A percentile compares a stretch with the other conserved stretches of the same genome.
phyloP scores from a whole-genome alignment of 176 grass and related monocot genomes.

The Zea luxurians region DNA sequence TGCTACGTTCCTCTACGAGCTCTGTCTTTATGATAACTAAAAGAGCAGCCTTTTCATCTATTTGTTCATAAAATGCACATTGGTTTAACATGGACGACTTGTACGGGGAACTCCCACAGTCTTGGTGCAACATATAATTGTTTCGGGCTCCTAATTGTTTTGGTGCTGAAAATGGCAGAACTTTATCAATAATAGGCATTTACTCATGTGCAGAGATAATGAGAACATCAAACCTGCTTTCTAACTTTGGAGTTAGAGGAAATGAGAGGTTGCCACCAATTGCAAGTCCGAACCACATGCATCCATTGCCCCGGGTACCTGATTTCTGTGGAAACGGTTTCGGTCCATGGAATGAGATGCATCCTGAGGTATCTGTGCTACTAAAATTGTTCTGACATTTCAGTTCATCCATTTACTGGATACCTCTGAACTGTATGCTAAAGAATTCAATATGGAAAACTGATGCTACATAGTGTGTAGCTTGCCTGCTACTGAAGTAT shows the following conservation, averaged over 20 bases:
- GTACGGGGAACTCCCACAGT: background rate
- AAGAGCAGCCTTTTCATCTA: conserved; percentile 13
- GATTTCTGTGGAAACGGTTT: conserved; percentile 55
- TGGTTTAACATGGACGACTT: background rate
- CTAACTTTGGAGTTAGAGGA: conserved; percentile 48
- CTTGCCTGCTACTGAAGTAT: too few relatives aligned
- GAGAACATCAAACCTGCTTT: conserved; percentile 60
- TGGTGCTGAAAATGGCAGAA: background rate
- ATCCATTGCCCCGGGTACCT: conserved; percentile 47
- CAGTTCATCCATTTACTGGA: background rate
- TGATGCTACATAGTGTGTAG: too few relatives aligned
- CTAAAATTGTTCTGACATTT: background rate
- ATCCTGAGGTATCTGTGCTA: conserved; percentile 52
- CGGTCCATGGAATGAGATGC: conserved; percentile 50
- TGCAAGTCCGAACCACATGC: conserved; percentile 55
- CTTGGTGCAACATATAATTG: conserved; percentile 3
- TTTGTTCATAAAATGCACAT: conserved; percentile 27
- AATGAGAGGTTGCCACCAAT: conserved; percentile 43
- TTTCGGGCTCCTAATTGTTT: background rate
- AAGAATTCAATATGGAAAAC: too few relatives aligned
- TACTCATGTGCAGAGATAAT: conserved; percentile 53
- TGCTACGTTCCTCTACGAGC: conserved; percentile 15
- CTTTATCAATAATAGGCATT: background rate
- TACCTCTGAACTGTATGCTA: background rate
- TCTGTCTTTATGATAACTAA: conserved; percentile 9